Conservation (phyloP, 495 filamentous ascomycete species). For the Mycothermus thermophilus region DNA sequence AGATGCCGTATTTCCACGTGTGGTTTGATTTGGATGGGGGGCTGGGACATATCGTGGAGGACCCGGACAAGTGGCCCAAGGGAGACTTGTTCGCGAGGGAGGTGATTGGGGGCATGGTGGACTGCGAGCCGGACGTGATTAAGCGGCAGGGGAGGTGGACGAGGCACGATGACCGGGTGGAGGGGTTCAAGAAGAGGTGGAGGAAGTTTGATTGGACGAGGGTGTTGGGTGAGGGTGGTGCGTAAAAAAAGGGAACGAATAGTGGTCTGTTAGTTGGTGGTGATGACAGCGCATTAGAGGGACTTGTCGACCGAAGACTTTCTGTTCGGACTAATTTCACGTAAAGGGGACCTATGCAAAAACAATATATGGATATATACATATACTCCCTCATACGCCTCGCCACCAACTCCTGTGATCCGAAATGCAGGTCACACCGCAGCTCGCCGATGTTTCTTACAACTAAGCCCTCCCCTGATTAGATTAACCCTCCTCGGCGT, state of each 20-base stretch:
- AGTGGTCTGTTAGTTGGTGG: too few species aligned
- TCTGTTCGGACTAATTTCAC: too few species aligned
- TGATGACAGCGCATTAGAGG: too few species aligned
- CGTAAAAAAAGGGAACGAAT: background rate
- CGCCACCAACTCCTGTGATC: slow-evolving; percentile 1
- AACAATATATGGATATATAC: too few species aligned
- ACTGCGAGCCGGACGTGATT: slow-evolving; percentile 67
- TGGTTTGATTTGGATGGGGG: slow-evolving; percentile 93
- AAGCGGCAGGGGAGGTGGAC: slow-evolving; percentile 86
- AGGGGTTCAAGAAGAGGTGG: slow-evolving; percentile 74
- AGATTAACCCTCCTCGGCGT: slow-evolving; percentile 61
- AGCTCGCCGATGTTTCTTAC: too few species aligned
- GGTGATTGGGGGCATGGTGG: slow-evolving; percentile 86
- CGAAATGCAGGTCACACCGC: too few species aligned
- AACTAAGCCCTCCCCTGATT: too few species aligned
- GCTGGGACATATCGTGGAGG: slow-evolving; percentile 84
- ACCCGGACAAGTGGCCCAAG: slow-evolving; percentile 72
- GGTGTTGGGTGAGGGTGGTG: slow-evolving; percentile 40
- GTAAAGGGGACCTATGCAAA: too few species aligned
- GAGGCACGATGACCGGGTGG: slow-evolving; percentile 57
- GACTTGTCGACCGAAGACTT: too few species aligned
- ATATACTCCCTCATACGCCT: background rate
- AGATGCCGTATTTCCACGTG: slow-evolving; percentile 98
- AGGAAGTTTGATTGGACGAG: slow-evolving; percentile 93
- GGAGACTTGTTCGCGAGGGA: slow-evolving; percentile 92